A percentile compares a stretch with the other conserved stretches of the same genome.
phyloP scores from a whole-genome alignment of 176 grass and related monocot genomes.

The Rhynchospora breviuscula region DNA sequence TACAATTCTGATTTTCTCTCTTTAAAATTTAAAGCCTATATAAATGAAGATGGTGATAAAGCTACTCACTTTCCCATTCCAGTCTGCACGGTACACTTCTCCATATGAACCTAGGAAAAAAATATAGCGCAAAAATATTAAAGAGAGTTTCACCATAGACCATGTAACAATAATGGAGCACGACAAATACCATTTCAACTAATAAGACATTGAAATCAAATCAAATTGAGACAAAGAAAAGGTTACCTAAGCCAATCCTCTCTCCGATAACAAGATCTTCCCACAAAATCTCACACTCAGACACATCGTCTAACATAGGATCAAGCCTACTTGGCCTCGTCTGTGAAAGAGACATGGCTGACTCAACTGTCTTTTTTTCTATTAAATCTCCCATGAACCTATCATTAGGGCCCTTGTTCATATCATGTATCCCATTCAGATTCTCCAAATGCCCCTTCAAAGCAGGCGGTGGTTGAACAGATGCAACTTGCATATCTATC shows the following conservation, averaged over 20 bases:
- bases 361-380: constrained; percentile 40
- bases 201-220: constrained; percentile 24
- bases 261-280: constrained; percentile 95
- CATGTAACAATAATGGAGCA: constrained; percentile 10
- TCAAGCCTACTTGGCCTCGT: constrained; percentile 60
- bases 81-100: constrained; percentile 98
- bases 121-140: constrained; percentile 14
- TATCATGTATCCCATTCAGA: constrained; percentile 40
- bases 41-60: constrained; percentile 36
- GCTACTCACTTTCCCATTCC: constrained; percentile 84
- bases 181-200: constrained; percentile 15
- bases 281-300: constrained; percentile 95
- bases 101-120: constrained; percentile 83
- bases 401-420: constrained; percentile 48
- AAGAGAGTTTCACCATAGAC: neutral
- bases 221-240: constrained; percentile 28
- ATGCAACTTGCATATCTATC: constrained; percentile 24
- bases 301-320: constrained; percentile 80
- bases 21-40: neutral
- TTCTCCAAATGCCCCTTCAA: constrained; percentile 42
- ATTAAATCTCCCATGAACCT: constrained; percentile 49
- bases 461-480: constrained; percentile 10
- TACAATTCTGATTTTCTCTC: constrained; percentile 5
- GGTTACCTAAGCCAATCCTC: constrained; percentile 99
- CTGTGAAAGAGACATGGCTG: constrained; percentile 39